Conservation (phyloP, 164 flowering plant genomes). For the Amborella trichopoda region DNA sequence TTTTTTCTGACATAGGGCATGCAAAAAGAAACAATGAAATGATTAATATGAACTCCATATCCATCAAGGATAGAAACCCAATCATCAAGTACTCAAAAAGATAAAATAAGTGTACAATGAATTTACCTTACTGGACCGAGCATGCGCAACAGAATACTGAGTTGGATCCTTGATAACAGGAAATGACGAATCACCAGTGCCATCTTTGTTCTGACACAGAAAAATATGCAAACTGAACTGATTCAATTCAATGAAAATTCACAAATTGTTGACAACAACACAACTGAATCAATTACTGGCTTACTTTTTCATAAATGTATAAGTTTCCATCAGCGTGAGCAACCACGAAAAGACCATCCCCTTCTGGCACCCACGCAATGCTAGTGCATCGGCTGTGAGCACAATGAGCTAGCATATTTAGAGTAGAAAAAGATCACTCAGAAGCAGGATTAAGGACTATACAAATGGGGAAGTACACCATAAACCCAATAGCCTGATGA, state of each 20-base stretch:
- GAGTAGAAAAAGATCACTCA: too few relatives aligned
- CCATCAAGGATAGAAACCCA: too few relatives aligned
- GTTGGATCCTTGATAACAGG: conserved; percentile 82
- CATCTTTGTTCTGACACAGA: conserved; percentile 65
- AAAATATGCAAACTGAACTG: conserved; percentile 1
- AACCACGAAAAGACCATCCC: conserved; percentile 87
- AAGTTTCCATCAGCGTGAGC: conserved; percentile 96
- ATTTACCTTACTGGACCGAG: conserved; percentile 79
- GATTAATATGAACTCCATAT: too few relatives aligned
- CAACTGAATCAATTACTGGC: too few relatives aligned
- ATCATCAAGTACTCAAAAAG: too few relatives aligned
- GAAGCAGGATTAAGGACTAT: too few relatives aligned
- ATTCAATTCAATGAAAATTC: not conserved
- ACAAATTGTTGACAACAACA: not conserved
- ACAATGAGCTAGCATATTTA: too few relatives aligned
- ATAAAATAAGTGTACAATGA: not conserved
- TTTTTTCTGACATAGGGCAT: too few relatives aligned
- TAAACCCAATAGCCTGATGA: too few relatives aligned
- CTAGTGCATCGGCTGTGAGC: conserved; percentile 80
- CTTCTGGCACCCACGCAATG: conserved; percentile 90
- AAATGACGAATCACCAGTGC: conserved; percentile 84
- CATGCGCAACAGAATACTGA: conserved; percentile 90
- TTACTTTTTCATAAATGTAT: conserved; percentile 91
- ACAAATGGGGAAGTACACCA: too few relatives aligned
- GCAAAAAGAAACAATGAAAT: too few relatives aligned